Conservation (phyloP, 768 basidiomycete genomes). For the Phlebiopsis flavidoalba region DNA sequence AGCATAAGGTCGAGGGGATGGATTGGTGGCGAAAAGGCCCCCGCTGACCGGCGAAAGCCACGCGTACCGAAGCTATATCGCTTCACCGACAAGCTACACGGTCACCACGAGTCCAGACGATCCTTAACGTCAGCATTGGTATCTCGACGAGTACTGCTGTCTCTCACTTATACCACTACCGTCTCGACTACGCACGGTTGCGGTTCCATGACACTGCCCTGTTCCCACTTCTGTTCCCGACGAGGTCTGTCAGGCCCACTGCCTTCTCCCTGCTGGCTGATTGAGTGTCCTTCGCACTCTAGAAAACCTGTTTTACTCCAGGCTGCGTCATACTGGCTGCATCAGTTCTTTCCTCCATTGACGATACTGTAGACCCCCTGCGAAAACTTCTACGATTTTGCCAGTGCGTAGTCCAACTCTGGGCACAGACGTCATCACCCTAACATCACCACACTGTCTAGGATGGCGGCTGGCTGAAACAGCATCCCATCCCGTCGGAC, state of each 20-base stretch:
- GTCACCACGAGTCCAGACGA: conserved; percentile 21
- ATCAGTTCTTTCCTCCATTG: conserved; percentile 73
- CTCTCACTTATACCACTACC: conserved; percentile 32
- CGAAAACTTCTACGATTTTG: conserved; percentile 90
- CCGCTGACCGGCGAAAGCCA: conserved; percentile 34
- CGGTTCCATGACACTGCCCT: conserved; percentile 46
- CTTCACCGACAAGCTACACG: conserved; percentile 26
- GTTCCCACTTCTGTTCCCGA: conserved; percentile 46
- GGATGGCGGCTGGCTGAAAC: conserved; percentile 86
- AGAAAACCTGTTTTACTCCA: conserved; percentile 69
- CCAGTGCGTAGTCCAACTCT: conserved; percentile 56
- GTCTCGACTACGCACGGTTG: conserved; percentile 26
- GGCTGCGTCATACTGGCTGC: conserved; percentile 84
- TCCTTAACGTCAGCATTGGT: neutral
- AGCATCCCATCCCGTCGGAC: conserved; percentile 83
- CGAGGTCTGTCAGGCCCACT: conserved; percentile 34
- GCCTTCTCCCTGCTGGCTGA: neutral
- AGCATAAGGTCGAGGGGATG: conserved; percentile 39
- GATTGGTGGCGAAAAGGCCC: conserved; percentile 32
- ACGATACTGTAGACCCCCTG: conserved; percentile 86
- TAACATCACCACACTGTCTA: conserved; percentile 25
- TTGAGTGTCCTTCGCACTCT: conserved; percentile 2
- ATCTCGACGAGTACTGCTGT: neutral
- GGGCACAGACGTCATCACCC: neutral
- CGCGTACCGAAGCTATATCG: conserved; percentile 37